Evolutionary conservation across 371 early-diverging fungal species (phyloP), one percentile per base, ranked within the genome.

Genomic region (Mortierella sp.): DNA sequence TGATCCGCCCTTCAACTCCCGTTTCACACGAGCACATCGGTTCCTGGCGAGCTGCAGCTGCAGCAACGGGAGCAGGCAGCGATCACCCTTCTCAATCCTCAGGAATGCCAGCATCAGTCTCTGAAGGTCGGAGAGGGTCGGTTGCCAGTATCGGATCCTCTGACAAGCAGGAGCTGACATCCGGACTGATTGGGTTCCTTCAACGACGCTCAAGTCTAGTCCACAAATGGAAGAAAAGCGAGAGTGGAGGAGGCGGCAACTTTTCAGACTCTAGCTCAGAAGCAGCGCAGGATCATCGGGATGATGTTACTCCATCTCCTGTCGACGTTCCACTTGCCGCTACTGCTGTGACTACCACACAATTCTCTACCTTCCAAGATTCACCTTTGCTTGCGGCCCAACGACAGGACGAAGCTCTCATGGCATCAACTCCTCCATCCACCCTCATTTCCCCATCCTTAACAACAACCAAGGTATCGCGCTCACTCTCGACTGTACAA

Each of bases 381-480:
- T 43, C 74, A 4, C 7, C 74, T 3, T 27, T 65, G 38, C 74
- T 41, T 71, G 21, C 24, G n/a, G 46, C 46, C 4, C 43, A 77
- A 18, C 71, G 71, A 29, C 71, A 35, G 56, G 38, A 38, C 27
- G 70, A 58, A 27, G 0, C 46, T 32, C 54, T 60, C 63, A 56
- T 75, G 21, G 79, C 83, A 16, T 54, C 68, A 3, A 83, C 83
- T 6, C 83, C 82, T 8, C 83, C 83, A 43, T 78, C 83, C 0
- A 49, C 56, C 4, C 51, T 84, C 27, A 73, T 84, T 24, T 84
- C 84, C 4, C 84, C 84, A 1, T 84, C 84, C 1, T n/a, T 84
- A 70, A 75, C 81, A 12, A 84, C 84, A 10, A 84, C 84, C 49
- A 84, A 84, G 35, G 75, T 84, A 2, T 84, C 81, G 54, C 77